These are phyloP conservation scores for Tolypocladium nubicola DNA, from an alignment of 2,329 filamentous ascomycete genomes.

Conservation along the genomic window DNA sequence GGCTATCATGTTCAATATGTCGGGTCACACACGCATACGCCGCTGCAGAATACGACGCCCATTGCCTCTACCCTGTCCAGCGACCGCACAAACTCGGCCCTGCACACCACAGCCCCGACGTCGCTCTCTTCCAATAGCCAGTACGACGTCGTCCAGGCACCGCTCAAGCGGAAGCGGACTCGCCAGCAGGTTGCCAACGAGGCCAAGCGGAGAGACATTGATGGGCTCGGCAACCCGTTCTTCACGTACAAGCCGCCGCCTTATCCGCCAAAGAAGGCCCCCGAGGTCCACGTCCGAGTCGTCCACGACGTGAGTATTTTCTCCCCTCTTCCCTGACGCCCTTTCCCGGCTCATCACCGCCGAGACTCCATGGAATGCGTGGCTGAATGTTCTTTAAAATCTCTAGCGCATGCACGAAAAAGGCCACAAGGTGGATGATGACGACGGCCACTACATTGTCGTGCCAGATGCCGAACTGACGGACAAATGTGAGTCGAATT, in stretches of 20 bases:
- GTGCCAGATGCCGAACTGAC: conserved; percentile 78
- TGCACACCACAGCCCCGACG: conserved; percentile 82
- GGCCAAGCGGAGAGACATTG: conserved; percentile 66
- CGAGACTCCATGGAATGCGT: not conserved
- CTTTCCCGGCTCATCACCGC: not conserved
- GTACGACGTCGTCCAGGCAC: conserved; percentile 56
- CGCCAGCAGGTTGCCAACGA: conserved; percentile 75
- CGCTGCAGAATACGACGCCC: conserved; percentile 54
- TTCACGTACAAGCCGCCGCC: conserved; percentile 77
- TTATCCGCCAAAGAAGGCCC: conserved; percentile 81
- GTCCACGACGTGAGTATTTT: conserved; percentile 48
- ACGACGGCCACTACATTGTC: conserved; percentile 95
- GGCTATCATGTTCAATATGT: conserved; percentile 65
- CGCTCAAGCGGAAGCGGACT: conserved; percentile 84
- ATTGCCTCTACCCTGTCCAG: conserved; percentile 68
- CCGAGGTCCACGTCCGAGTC: conserved; percentile 57
- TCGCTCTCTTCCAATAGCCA: conserved; percentile 55
- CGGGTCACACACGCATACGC: conserved; percentile 60
- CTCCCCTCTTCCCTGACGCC: not conserved
- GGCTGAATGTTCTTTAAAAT: not conserved
- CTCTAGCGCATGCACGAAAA: conserved; percentile 30
- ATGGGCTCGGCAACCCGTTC: conserved; percentile 59
- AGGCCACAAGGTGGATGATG: conserved; percentile 77
- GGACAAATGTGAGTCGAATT: conserved; percentile 63
- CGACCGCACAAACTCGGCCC: conserved; percentile 68